Percentiles rank a stretch among this genome's conserved stretches.
These are phyloP conservation scores for Flueggea neowawraea DNA, from an alignment of 441 rosid genomes.

Conservation along the genomic window DNA sequence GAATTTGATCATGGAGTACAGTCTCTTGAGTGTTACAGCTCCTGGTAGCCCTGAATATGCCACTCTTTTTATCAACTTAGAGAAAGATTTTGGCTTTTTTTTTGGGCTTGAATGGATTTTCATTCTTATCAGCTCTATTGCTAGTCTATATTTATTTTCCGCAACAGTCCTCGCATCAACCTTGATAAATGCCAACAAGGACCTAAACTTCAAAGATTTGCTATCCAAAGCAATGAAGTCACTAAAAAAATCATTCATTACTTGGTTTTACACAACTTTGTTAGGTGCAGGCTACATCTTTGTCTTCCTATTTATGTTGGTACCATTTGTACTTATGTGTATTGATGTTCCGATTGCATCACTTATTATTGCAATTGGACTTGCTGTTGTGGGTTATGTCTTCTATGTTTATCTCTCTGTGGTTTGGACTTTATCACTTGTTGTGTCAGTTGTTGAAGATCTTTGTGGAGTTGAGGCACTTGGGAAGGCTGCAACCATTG, in stretches of 20 bases:
- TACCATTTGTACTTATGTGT: not conserved
- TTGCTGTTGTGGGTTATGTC: not conserved
- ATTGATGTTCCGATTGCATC: not conserved
- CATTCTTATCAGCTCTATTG: not conserved
- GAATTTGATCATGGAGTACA: not conserved
- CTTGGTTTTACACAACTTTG: constrained; percentile 1
- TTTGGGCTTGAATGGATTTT: not conserved
- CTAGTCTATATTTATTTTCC: not conserved
- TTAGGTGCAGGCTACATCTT: not conserved
- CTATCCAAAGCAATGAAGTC: not conserved
- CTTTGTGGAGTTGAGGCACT: not conserved
- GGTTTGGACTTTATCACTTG: not conserved
- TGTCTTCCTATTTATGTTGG: not conserved
- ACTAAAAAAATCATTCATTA: not conserved
- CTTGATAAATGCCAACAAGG: no score
- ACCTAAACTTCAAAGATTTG: not conserved
- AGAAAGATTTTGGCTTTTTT: not conserved
- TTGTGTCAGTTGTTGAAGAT: constrained; percentile 1
- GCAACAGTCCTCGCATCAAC: not conserved
- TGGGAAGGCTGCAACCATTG: constrained; percentile 7
- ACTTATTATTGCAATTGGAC: not conserved
- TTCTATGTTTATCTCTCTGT: not conserved
- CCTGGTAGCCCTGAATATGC: not conserved
- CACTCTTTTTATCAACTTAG: not conserved
- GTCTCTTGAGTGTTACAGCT: not conserved